Evolutionary conservation across 495 filamentous ascomycete genomes (phyloP).

Genomic region (Penicillium cataractarum): DNA sequence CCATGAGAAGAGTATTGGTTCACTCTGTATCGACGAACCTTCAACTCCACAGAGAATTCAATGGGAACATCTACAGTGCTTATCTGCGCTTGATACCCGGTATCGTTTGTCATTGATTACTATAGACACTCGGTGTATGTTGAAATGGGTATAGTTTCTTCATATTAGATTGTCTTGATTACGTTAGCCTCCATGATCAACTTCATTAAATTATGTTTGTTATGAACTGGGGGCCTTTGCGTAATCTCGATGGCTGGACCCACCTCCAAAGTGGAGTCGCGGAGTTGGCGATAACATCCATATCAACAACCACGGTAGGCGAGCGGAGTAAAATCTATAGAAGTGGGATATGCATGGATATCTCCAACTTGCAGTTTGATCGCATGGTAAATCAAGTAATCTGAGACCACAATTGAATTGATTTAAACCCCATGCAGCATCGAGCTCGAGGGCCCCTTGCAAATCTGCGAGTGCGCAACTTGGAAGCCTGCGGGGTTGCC

Average conservation of each 20-base stretch:
- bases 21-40: too few species aligned
- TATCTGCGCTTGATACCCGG: too few species aligned
- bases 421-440: conserved; percentile 21
- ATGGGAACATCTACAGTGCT: too few species aligned
- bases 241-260: conserved; percentile 3
- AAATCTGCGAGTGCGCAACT: neutral
- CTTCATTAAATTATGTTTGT: neutral
- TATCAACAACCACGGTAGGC: neutral
- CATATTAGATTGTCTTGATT: neutral
- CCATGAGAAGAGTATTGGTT: too few species aligned
- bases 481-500: conserved; percentile 26
- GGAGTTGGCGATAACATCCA: neutral
- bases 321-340: neutral
- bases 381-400: neutral
- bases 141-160: neutral
- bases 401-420: neutral
- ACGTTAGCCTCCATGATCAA: neutral
- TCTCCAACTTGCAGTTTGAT: neutral
- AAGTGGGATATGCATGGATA: neutral
- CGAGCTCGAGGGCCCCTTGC: conserved; percentile 4
- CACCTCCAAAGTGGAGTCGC: neutral
- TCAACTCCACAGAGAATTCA: too few species aligned
- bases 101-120: too few species aligned
- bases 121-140: too few species aligned
- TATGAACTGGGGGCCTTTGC: conserved; percentile 1